Percentiles rank a stretch among this genome's conserved stretches.
Evolutionary conservation across 2,329 filamentous ascomycete genomes (phyloP).

Genomic region (Fonsecaea nubica): DNA sequence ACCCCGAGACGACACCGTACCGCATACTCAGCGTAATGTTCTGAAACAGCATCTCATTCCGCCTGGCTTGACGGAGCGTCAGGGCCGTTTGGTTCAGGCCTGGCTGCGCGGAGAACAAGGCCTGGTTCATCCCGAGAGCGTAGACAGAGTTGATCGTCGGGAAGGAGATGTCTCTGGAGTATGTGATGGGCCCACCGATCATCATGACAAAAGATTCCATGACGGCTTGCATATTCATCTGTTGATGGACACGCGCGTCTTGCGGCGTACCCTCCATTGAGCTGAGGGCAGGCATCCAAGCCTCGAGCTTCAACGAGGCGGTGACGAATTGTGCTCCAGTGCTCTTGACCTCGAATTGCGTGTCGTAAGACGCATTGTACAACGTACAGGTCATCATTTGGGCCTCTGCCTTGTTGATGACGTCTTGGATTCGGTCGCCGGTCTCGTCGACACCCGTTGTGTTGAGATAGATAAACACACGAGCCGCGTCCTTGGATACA

Average conservation of each 20-base stretch:
- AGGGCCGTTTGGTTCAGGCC: slow-evolving; percentile 17
- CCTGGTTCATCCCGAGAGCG: slow-evolving; percentile 19
- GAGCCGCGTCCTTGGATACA: slow-evolving; percentile 18
- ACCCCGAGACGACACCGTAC: slow-evolving; percentile 23
- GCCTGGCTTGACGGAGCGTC: slow-evolving; percentile 12
- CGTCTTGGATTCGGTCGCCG: slow-evolving; percentile 5
- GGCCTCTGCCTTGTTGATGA: slow-evolving; percentile 8
- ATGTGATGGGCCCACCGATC: slow-evolving; percentile 21
- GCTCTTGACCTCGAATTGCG: slow-evolving; percentile 25
- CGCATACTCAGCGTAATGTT: slow-evolving; percentile 32
- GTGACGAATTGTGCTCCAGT: slow-evolving; percentile 23
- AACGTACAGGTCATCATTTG: slow-evolving; percentile 28
- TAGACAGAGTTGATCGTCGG: slow-evolving; percentile 25
- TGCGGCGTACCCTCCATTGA: slow-evolving; percentile 14
- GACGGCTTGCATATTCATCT: slow-evolving; percentile 33
- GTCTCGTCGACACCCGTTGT: slow-evolving; percentile 23
- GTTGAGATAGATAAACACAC: slow-evolving; percentile 28
- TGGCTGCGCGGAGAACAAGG: slow-evolving; percentile 17
- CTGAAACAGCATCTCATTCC: slow-evolving; percentile 27
- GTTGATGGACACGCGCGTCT: slow-evolving; percentile 12
- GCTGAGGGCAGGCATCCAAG: slow-evolving; percentile 24
- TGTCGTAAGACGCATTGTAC: slow-evolving; percentile 26
- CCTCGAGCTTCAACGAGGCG: slow-evolving; percentile 14
- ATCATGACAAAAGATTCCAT: slow-evolving; percentile 31
- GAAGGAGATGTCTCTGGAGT: slow-evolving; percentile 3